phyloP scores from a whole-genome alignment of 2,329 filamentous ascomycete species.

The Iodosphaeria phyllophila region DNA sequence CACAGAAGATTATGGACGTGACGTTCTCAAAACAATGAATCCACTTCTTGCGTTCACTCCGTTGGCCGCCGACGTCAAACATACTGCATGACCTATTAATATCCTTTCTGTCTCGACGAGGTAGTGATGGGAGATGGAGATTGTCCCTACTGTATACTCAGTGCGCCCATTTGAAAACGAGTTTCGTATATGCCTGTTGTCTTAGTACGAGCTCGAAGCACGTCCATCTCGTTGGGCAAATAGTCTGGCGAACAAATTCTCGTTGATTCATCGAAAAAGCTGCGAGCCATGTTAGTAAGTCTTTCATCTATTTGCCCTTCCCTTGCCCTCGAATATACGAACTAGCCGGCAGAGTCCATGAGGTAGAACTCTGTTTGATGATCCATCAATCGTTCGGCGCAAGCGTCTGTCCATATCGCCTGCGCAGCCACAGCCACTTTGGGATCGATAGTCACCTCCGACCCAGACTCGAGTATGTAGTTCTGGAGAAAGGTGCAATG shows the following conservation, averaged over 20 bases:
- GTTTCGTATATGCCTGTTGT: slow-evolving; percentile 99
- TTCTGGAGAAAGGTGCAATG: slow-evolving; percentile 66
- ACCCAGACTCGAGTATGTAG: slow-evolving; percentile 80
- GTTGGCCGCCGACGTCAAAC: slow-evolving; percentile 96
- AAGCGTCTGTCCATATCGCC: slow-evolving; percentile 78
- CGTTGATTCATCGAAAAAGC: slow-evolving; percentile 87
- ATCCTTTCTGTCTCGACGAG: not conserved
- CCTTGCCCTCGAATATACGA: no score
- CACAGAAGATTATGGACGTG: slow-evolving; percentile 98
- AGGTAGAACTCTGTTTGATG: slow-evolving; percentile 96
- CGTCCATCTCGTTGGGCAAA: slow-evolving; percentile 84
- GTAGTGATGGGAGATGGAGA: not conserved
- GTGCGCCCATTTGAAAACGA: slow-evolving; percentile 91
- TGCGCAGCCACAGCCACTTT: slow-evolving; percentile 69
- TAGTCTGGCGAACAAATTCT: slow-evolving; percentile 75
- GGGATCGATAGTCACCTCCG: slow-evolving; percentile 64
- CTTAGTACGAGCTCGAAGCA: slow-evolving; percentile 88
- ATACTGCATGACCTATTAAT: slow-evolving; percentile 40
- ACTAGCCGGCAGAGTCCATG: slow-evolving; percentile 99
- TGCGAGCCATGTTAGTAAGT: slow-evolving; percentile 17
- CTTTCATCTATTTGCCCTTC: slow-evolving; percentile 23
- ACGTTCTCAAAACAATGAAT: slow-evolving; percentile 99
- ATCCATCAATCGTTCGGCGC: slow-evolving; percentile 67
- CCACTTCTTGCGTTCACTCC: slow-evolving; percentile 98
- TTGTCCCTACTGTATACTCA: slow-evolving; percentile 82